A percentile compares a stretch with the other conserved stretches of the same genome.
phyloP scores from a whole-genome alignment of 2,329 filamentous ascomycete species.

The Harringtonia aguacate region DNA sequence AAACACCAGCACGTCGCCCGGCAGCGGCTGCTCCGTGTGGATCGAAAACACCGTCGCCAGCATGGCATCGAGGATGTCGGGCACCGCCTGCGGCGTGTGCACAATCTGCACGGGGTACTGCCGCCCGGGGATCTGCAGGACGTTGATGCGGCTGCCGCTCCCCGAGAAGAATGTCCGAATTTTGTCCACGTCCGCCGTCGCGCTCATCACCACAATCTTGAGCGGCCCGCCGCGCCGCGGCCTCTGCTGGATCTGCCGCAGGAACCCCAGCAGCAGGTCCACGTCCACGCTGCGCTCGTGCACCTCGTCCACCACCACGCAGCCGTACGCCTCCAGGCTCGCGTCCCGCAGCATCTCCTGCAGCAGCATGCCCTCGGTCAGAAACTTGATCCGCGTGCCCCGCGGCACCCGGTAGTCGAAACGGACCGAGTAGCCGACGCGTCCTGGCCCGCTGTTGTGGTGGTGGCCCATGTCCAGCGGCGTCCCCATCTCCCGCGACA shows the following conservation, averaged over 20 bases:
- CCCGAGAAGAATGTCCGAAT: slow-evolving; percentile 64
- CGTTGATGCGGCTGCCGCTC: slow-evolving; percentile 20
- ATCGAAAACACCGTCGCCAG: slow-evolving; percentile 77
- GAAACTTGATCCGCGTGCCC: slow-evolving; percentile 79
- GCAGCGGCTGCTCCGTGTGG: slow-evolving; percentile 78
- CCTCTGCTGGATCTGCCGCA: slow-evolving; percentile 55
- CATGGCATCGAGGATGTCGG: slow-evolving; percentile 73
- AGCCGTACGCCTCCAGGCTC: slow-evolving; percentile 73
- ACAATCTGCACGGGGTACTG: slow-evolving; percentile 75
- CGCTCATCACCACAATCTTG: slow-evolving; percentile 94
- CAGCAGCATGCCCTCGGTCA: slow-evolving; percentile 93
- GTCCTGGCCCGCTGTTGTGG: slow-evolving; percentile 28
- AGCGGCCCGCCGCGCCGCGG: slow-evolving; percentile 56
- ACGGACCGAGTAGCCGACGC: slow-evolving; percentile 86
- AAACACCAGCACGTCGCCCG: slow-evolving; percentile 88
- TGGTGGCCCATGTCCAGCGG: slow-evolving; percentile 28
- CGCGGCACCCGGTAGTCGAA: slow-evolving; percentile 83
- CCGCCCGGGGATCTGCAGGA: slow-evolving; percentile 67
- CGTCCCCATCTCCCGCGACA: slow-evolving; percentile 63
- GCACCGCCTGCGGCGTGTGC: slow-evolving; percentile 63
- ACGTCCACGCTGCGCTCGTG: slow-evolving; percentile 94
- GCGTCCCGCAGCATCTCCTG: slow-evolving; percentile 88
- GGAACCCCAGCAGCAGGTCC: slow-evolving; percentile 78
- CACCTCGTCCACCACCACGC: slow-evolving; percentile 88
- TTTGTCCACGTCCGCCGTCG: slow-evolving; percentile 78